These are phyloP conservation scores for Pyricularia pennisetigena DNA, from an alignment of 2,329 filamentous ascomycete genomes.

Conservation along the genomic window DNA sequence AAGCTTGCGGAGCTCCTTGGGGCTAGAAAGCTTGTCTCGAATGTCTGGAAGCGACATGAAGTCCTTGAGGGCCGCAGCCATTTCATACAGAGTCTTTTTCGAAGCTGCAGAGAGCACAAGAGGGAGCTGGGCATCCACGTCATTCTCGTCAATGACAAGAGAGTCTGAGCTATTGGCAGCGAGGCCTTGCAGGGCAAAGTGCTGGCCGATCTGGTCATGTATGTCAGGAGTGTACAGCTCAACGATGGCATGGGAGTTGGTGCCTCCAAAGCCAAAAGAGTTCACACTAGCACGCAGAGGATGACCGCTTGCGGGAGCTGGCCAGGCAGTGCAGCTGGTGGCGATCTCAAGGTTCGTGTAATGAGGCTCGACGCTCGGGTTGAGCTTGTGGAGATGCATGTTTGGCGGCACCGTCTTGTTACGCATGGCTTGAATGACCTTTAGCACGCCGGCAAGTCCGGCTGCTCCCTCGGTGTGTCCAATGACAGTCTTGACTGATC, in stretches of 20 bases:
- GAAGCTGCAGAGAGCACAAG: slow-evolving; percentile 27
- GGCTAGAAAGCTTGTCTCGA: background rate
- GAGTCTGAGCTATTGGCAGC: background rate
- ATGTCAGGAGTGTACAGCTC: slow-evolving; percentile 25
- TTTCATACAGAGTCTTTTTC: slow-evolving; percentile 19
- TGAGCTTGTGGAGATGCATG: slow-evolving; percentile 29
- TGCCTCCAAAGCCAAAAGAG: slow-evolving; percentile 34
- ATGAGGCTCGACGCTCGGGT: slow-evolving; percentile 26
- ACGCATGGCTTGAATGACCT: slow-evolving; percentile 29
- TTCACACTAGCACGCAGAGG: slow-evolving; percentile 32
- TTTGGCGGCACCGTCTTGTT: slow-evolving; percentile 30
- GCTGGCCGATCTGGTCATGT: slow-evolving; percentile 13
- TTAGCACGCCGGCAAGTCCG: slow-evolving; percentile 37
- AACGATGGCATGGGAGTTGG: slow-evolving; percentile 32
- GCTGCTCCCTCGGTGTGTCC: slow-evolving; percentile 41
- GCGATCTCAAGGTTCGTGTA: slow-evolving; percentile 23
- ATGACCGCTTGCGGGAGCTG: slow-evolving; percentile 18
- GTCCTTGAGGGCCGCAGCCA: slow-evolving; percentile 16
- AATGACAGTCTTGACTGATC: slow-evolving; percentile 32
- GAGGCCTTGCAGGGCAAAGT: slow-evolving; percentile 2
- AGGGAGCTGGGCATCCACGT: slow-evolving; percentile 14
- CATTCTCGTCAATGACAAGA: background rate
- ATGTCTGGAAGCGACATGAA: slow-evolving; percentile 15
- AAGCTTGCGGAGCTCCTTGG: slow-evolving; percentile 12
- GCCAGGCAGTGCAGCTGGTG: slow-evolving; percentile 22